Evolutionary conservation across 2,329 filamentous ascomycete genomes (phyloP).

Genomic region (Acephala macrosclerotiorum): DNA sequence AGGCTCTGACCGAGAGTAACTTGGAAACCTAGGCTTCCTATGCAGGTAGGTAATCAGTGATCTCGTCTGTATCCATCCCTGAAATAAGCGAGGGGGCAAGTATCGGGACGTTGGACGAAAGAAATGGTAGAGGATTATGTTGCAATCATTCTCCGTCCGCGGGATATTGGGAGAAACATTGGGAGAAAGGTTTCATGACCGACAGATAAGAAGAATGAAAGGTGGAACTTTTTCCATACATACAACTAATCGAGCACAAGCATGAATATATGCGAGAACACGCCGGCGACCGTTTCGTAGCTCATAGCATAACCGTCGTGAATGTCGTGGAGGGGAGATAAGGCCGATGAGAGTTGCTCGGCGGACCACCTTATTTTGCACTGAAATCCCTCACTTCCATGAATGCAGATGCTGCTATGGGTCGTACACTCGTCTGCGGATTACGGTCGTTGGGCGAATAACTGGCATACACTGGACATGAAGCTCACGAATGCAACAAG

Average conservation of each 20-base stretch:
- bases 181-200: not conserved
- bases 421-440: not conserved
- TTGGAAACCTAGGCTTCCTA: constrained; percentile 6
- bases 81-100: not conserved
- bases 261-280: constrained; percentile 3
- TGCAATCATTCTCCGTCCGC: not conserved
- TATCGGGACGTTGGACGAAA: not conserved
- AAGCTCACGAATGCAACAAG: not conserved
- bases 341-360: not conserved
- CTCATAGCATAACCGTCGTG: constrained; percentile 8
- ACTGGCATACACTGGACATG: not conserved
- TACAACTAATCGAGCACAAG: constrained; percentile 1
- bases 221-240: not conserved
- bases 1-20: not conserved
- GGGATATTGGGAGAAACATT: not conserved
- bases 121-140: not conserved
- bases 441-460: not conserved
- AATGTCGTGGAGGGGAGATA: not conserved
- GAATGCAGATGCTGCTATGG: constrained; percentile 8
- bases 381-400: constrained; percentile 19
- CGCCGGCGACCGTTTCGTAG: not conserved
- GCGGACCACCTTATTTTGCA: not conserved
- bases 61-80: not conserved
- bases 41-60: not conserved
- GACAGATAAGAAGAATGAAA: not conserved